These are phyloP conservation scores for Alternaria sp. DNA, from an alignment of 2,329 filamentous ascomycete species.

Conservation along the genomic window DNA sequence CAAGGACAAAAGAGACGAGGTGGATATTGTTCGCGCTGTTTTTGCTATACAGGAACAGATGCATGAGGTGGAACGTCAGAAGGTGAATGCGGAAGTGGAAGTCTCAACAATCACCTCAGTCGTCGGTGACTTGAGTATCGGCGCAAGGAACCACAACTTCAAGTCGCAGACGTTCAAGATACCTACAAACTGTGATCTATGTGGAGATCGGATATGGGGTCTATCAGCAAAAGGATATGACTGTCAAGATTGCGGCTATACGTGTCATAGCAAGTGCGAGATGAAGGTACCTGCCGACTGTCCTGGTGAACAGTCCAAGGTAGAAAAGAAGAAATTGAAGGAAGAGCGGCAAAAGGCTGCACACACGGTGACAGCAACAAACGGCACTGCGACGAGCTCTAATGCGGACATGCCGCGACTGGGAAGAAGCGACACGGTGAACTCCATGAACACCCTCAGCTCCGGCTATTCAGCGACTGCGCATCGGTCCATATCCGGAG, in stretches of 20 bases:
- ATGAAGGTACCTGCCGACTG: conserved; percentile 98
- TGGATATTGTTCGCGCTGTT: conserved; percentile 82
- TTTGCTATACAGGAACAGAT: conserved; percentile 86
- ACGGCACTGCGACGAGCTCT: conserved; percentile 58
- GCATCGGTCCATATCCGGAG: conserved; percentile 76
- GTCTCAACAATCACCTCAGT: conserved; percentile 89
- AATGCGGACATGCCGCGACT: conserved; percentile 73
- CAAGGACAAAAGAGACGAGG: conserved; percentile 87
- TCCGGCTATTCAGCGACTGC: conserved; percentile 87
- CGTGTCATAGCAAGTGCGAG: conserved; percentile 97
- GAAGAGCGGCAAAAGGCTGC: conserved; percentile 82
- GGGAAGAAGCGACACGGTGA: conserved; percentile 86
- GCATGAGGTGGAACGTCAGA: conserved; percentile 83
- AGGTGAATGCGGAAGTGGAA: conserved; percentile 90
- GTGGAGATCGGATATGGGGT: conserved; percentile 96
- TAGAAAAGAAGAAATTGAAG: conserved; percentile 95
- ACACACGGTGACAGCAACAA: conserved; percentile 61
- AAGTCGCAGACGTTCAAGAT: conserved; percentile 99
- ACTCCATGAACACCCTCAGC: conserved; percentile 75
- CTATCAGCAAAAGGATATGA: conserved; percentile 96
- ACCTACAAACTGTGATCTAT: conserved; percentile 96
- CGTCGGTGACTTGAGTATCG: conserved; percentile 91
- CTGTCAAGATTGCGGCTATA: conserved; percentile 96
- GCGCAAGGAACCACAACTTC: conserved; percentile 96
- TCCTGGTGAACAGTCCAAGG: conserved; percentile 91